phyloP scores from a whole-genome alignment of 495 filamentous ascomycete genomes.

The Beverwykella pulmonaria region DNA sequence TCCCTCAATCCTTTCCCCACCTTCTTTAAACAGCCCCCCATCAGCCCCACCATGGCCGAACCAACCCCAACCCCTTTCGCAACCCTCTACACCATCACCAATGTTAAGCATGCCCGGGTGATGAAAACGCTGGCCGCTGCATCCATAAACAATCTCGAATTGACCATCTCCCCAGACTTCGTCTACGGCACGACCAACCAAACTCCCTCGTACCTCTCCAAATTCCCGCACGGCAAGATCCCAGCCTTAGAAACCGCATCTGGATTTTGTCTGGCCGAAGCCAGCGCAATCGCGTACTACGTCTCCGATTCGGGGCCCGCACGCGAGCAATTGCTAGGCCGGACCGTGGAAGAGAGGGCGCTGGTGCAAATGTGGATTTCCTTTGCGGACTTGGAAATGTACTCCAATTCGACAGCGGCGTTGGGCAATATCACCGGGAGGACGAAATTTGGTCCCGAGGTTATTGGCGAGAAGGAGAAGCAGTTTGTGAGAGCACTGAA shows the following conservation, averaged over 20 bases:
- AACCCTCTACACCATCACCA: constrained; percentile 25
- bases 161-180: constrained; percentile 51
- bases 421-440: constrained; percentile 47
- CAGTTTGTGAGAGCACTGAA: constrained; percentile 47
- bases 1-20: neutral
- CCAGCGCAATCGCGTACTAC: constrained; percentile 59
- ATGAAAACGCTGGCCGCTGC: constrained; percentile 55
- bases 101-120: constrained; percentile 17
- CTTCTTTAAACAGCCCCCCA: too few species aligned
- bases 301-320: constrained; percentile 58
- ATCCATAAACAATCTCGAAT: constrained; percentile 55
- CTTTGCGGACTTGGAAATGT: constrained; percentile 54
- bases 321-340: constrained; percentile 55
- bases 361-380: constrained; percentile 55
- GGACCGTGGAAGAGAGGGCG: constrained; percentile 52
- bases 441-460: constrained; percentile 44
- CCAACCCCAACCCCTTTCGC: constrained; percentile 26
- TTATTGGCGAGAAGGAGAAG: constrained; percentile 41
- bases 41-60: neutral
- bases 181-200: constrained; percentile 50
- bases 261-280: constrained; percentile 56
- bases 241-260: constrained; percentile 60
- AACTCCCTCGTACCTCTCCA: constrained; percentile 57
- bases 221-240: constrained; percentile 65
- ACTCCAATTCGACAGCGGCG: constrained; percentile 40